phyloP scores from a whole-genome alignment of 768 basidiomycete genomes.

The Lentinula edodes region DNA sequence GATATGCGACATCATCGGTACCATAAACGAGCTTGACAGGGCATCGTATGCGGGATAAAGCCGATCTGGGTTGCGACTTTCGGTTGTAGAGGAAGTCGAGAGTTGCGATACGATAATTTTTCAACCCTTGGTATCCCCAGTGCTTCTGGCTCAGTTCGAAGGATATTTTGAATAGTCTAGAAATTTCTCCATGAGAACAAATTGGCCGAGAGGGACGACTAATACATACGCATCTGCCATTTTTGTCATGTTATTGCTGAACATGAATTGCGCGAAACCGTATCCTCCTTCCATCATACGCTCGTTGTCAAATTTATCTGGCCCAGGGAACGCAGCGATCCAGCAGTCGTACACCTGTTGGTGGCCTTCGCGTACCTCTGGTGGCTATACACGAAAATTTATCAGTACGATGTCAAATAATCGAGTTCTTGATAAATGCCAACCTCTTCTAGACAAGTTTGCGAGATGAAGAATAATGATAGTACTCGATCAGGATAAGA shows the following conservation, averaged over 20 bases:
- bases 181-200: neutral
- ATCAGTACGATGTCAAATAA: too few species aligned
- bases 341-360: conserved; percentile 12
- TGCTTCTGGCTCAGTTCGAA: neutral
- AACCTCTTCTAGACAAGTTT: conserved; percentile 20
- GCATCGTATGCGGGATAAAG: conserved; percentile 12
- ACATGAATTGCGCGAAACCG: conserved; percentile 13
- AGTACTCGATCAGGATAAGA: conserved; percentile 16
- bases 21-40: conserved; percentile 20
- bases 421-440: neutral
- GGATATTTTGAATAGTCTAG: conserved; percentile 1
- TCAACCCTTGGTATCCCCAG: conserved; percentile 3
- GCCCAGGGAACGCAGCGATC: conserved; percentile 4
- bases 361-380: conserved; percentile 10
- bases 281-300: conserved; percentile 9
- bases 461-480: conserved; percentile 22
- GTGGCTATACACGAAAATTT: neutral
- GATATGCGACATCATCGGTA: conserved; percentile 21
- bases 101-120: neutral
- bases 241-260: conserved; percentile 4
- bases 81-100: conserved; percentile 10
- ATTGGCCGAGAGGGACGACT: neutral
- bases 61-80: conserved; percentile 2
- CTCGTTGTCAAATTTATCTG: conserved; percentile 1
- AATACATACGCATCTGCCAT: conserved; percentile 8